phyloP scores from a whole-genome alignment of 2,329 filamentous ascomycete genomes.

The Fusarium nodosum region DNA sequence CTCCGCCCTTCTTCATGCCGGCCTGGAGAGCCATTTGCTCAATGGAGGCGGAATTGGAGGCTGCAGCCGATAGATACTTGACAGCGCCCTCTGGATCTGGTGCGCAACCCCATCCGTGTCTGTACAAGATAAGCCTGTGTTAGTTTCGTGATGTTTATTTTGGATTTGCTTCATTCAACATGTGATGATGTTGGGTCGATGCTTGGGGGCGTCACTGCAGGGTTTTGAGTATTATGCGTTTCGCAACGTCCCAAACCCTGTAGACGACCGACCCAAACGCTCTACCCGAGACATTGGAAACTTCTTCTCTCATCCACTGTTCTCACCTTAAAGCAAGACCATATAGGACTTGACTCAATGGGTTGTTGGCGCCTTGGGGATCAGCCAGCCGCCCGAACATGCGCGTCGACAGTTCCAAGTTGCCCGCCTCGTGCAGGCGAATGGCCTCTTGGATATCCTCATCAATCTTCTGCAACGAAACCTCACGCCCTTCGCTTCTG shows the following conservation, averaged over 20 bases:
- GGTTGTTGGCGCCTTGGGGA: conserved; percentile 87
- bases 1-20: conserved; percentile 91
- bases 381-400: conserved; percentile 90
- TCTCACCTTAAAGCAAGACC: conserved; percentile 85
- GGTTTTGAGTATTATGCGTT: conserved; percentile 24
- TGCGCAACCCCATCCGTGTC: conserved; percentile 92
- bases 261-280: background rate
- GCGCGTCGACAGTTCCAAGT: conserved; percentile 82
- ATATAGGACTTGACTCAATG: conserved; percentile 94
- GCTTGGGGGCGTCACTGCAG: conserved; percentile 15
- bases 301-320: background rate
- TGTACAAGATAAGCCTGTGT: conserved; percentile 53
- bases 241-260: conserved; percentile 25
- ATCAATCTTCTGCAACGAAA: conserved; percentile 67
- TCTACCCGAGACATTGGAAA: conserved; percentile 33
- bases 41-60: conserved; percentile 88
- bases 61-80: conserved; percentile 87
- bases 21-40: conserved; percentile 88
- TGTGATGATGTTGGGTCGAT: conserved; percentile 2
- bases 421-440: conserved; percentile 86
- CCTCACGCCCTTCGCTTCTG: conserved; percentile 49
- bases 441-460: conserved; percentile 95
- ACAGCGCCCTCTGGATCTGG: conserved; percentile 81
- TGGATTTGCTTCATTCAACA: conserved; percentile 3
- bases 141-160: conserved; percentile 28